These are phyloP conservation scores for Fusarium austroafricanum DNA, from an alignment of 2,329 filamentous ascomycete genomes.

Conservation along the genomic window DNA sequence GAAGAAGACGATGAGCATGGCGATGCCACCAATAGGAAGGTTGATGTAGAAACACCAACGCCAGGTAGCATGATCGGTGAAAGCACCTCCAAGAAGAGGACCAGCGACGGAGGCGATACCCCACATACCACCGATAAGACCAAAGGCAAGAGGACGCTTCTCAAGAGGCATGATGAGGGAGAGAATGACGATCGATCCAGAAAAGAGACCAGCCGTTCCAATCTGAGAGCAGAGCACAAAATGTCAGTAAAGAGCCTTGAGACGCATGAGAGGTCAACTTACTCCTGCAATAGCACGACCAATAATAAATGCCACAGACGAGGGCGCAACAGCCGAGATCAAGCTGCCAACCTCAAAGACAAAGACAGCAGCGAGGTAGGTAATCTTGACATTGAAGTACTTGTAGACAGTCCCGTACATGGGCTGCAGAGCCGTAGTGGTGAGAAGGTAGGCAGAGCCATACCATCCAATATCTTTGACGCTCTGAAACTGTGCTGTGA, in stretches of 20 bases:
- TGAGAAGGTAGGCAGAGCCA: constrained; percentile 61
- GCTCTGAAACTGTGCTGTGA: constrained; percentile 58
- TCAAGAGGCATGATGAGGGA: constrained; percentile 62
- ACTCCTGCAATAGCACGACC: constrained; percentile 63
- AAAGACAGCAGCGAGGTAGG: constrained; percentile 57
- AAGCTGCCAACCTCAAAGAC: constrained; percentile 60
- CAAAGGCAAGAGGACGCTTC: constrained; percentile 65
- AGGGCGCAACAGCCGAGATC: constrained; percentile 58
- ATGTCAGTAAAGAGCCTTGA: constrained; percentile 13
- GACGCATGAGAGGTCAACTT: constrained; percentile 12
- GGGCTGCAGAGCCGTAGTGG: constrained; percentile 61
- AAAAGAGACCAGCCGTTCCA: constrained; percentile 63
- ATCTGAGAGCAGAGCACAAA: constrained; percentile 49
- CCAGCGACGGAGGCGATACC: constrained; percentile 65
- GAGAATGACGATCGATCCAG: constrained; percentile 62
- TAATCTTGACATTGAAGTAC: constrained; percentile 61
- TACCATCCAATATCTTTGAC: constrained; percentile 66
- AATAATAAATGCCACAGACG: constrained; percentile 62
- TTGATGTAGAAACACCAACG: constrained; percentile 65
- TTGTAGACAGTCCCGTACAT: constrained; percentile 63
- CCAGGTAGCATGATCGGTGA: constrained; percentile 63
- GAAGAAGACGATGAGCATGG: constrained; percentile 61
- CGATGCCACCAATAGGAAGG: constrained; percentile 59
- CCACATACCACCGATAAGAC: constrained; percentile 66
- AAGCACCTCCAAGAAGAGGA: constrained; percentile 62